Evolutionary conservation across 331 rosid species (phyloP).

Genomic region (Dryas integrifolia): DNA sequence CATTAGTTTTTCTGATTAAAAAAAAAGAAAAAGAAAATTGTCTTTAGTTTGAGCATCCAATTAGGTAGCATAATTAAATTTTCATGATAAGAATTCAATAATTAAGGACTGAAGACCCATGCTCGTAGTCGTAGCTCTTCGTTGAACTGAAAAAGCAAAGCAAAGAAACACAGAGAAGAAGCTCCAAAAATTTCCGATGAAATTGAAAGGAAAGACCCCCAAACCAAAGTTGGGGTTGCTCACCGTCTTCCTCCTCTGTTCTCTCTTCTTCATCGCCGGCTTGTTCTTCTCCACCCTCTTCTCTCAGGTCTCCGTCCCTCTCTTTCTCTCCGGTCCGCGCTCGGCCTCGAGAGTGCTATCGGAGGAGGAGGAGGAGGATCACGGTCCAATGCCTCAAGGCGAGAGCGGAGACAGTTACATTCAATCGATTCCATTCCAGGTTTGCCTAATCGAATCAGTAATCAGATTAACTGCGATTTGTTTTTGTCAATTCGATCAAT

Average conservation of each 20-base stretch:
- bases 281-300: slow-evolving; percentile 49
- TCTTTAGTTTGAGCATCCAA: too few relatives aligned
- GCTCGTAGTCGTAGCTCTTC: neutral
- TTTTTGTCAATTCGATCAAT: neutral
- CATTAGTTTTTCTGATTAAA: too few relatives aligned
- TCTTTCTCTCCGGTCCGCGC: slow-evolving; percentile 29
- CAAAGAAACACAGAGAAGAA: neutral
- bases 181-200: slow-evolving; percentile 38
- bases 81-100: too few relatives aligned
- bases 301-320: slow-evolving; percentile 39
- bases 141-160: neutral
- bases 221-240: slow-evolving; percentile 44
- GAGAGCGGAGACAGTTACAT: slow-evolving; percentile 63
- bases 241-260: slow-evolving; percentile 39
- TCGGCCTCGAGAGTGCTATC: slow-evolving; percentile 44
- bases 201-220: slow-evolving; percentile 45
- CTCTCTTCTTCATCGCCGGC: slow-evolving; percentile 59
- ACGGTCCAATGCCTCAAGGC: slow-evolving; percentile 44
- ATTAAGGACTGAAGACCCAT: neutral
- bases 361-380: slow-evolving; percentile 27
- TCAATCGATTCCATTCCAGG: slow-evolving; percentile 83
- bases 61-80: too few relatives aligned
- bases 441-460: slow-evolving; percentile 22
- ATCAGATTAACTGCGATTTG: neutral
- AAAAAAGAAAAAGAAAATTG: too few relatives aligned